A percentile compares a stretch with the other conserved stretches of the same genome.
phyloP scores from a whole-genome alignment of 495 filamentous ascomycete species.

The Lepidopterella palustris region DNA sequence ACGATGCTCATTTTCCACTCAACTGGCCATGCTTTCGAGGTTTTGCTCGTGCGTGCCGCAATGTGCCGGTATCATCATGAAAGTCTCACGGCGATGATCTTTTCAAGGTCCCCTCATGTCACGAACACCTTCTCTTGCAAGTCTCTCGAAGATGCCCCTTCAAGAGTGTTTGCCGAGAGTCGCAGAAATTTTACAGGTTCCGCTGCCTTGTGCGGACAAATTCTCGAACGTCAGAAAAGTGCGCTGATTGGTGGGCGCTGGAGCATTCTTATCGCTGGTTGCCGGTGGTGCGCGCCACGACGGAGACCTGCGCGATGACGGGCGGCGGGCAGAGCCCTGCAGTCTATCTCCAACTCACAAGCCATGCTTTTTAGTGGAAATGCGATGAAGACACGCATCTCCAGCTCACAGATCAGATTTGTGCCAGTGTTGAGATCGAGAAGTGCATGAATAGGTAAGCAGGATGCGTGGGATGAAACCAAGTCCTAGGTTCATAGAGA shows the following conservation, averaged over 20 bases:
- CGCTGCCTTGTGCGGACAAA: neutral
- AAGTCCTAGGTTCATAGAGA: too few relatives aligned
- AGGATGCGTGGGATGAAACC: too few relatives aligned
- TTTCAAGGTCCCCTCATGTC: too few relatives aligned
- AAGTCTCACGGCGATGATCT: too few relatives aligned
- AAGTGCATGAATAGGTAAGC: too few relatives aligned
- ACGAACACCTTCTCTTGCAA: too few relatives aligned
- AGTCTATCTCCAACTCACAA: neutral
- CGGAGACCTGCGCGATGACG: conserved; percentile 2
- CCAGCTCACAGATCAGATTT: neutral
- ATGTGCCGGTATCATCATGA: too few relatives aligned
- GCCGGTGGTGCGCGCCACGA: neutral
- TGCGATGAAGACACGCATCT: neutral
- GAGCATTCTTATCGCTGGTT: neutral
- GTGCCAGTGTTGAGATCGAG: too few relatives aligned
- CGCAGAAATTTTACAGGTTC: neutral
- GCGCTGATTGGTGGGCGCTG: neutral
- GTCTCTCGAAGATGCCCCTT: neutral
- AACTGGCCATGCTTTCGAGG: too few relatives aligned
- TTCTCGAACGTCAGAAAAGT: neutral
- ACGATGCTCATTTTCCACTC: too few relatives aligned
- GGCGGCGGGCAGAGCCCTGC: neutral
- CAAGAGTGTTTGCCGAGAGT: neutral
- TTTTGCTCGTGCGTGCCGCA: too few relatives aligned
- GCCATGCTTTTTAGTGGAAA: neutral